Evolutionary conservation across 1,284 basidiomycete genomes (phyloP).

Genomic region (Fomes fomentarius): DNA sequence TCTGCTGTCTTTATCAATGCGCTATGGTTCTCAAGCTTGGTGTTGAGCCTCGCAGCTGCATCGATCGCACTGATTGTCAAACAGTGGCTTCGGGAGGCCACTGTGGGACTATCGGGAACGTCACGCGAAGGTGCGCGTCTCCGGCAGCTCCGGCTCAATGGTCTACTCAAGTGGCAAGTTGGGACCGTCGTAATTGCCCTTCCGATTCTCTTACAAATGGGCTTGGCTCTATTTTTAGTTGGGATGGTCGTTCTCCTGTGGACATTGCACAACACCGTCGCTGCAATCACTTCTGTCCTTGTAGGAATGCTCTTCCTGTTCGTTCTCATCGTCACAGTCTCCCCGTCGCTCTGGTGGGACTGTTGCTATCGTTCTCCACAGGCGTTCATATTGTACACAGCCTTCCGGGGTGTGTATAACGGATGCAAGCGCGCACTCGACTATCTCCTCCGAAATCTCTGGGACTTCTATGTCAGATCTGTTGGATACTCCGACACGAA

Average conservation of each 20-base stretch:
- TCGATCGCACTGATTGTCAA: conserved; percentile 19
- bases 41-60: conserved; percentile 16
- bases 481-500: too few relatives aligned
- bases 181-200: conserved; percentile 10
- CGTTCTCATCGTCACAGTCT: conserved; percentile 2
- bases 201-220: conserved; percentile 17
- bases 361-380: conserved; percentile 6
- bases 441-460: too few relatives aligned
- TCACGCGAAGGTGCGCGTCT: conserved; percentile 11
- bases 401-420: too few relatives aligned
- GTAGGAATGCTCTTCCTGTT: neutral
- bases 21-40: conserved; percentile 21
- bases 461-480: too few relatives aligned
- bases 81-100: conserved; percentile 21
- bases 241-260: conserved; percentile 19
- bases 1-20: conserved; percentile 14
- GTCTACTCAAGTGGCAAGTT: conserved; percentile 16
- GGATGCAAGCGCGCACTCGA: too few relatives aligned
- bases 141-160: conserved; percentile 15
- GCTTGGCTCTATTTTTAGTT: conserved; percentile 16
- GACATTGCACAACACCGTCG: conserved; percentile 11
- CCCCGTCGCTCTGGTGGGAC: conserved; percentile 5
- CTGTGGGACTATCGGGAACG: neutral
- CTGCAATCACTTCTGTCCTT: neutral
- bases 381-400: neutral